Conservation (phyloP, 345 rosid genomes). For the Murraya koenigii region DNA sequence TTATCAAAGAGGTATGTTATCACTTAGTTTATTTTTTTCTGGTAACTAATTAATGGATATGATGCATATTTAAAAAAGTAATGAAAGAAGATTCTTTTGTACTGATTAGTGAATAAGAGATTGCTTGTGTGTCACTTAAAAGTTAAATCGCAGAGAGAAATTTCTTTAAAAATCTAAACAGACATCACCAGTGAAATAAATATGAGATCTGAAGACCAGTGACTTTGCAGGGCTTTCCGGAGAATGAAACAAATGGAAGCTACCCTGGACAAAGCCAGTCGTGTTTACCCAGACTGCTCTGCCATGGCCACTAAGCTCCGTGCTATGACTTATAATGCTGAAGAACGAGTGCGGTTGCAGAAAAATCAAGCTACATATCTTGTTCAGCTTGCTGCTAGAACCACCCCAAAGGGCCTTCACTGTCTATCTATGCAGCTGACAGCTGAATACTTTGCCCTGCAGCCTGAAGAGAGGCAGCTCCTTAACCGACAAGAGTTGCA, state of each 20-base stretch:
- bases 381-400: constrained; percentile 80
- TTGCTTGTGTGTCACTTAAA: neutral
- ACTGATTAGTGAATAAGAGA: neutral
- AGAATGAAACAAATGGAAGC: constrained; percentile 63
- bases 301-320: constrained; percentile 66
- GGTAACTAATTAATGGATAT: neutral
- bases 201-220: constrained; percentile 19
- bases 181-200: neutral
- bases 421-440: constrained; percentile 91
- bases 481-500: constrained; percentile 51
- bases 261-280: constrained; percentile 56
- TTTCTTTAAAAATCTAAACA: neutral
- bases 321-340: constrained; percentile 69
- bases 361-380: constrained; percentile 65
- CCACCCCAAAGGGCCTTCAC: constrained; percentile 90
- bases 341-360: constrained; percentile 69
- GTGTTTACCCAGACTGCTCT: constrained; percentile 58
- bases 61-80: neutral
- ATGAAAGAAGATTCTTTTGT: neutral
- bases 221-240: constrained; percentile 59
- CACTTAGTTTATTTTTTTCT: neutral
- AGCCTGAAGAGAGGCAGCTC: constrained; percentile 68
- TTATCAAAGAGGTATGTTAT: constrained; percentile 65
- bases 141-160: neutral
- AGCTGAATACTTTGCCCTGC: constrained; percentile 61